Base-by-base conservation (phyloP, 257 asterid genomes). In the Mitragyna speciosa region DNA sequence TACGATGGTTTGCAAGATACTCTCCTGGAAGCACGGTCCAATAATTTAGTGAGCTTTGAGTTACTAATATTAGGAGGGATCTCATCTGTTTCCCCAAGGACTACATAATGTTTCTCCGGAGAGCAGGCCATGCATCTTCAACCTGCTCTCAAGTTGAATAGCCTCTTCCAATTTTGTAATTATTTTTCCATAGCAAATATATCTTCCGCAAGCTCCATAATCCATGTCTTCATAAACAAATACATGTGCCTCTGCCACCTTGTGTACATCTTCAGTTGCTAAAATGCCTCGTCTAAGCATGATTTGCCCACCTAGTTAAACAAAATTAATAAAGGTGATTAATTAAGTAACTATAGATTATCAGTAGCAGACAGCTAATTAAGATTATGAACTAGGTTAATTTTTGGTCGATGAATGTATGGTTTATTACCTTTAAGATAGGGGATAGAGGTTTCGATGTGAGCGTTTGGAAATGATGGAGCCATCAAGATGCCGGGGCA, bases 391-490 rank as follows among this genome's bases (percentile, higher is more conserved):
- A 51, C 20, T 12, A 51, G 19, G 8, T 56, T 56, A 19, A 54
- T 56, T 56, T 56, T 36, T 36, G n/a, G 63, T 56, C 8, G 63
- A 3, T 14, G 20, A 22, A n/a, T 24, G 66, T 3, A 36, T 52
- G 30, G 16, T 31, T 30, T 28, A 17, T 70, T 58, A 80, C 87
- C 88, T 85, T 85, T 85, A 48, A 85, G 84, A 41, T 82, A 85
- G 6, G 88, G 88, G 24, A 85, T 31, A 33, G 85, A 82, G 63
- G 84, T 78, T 68, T 82, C 85, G 1, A 70, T 43, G n/a, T 64
- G 82, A 72, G 88, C 80, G 63, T 82, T 64, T 36, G 88, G 88
- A 82, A 82, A 85, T 6, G 88, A 79, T 14, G 88, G 88, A 39
- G 85, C 82, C 88, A 85, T 82, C 70, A 76, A 77, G 20, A 85